A percentile compares a stretch with the other conserved stretches of the same genome.
Evolutionary conservation across 148 eudicot genomes (phyloP).

Genomic region (Camellia lanceoleosa): DNA sequence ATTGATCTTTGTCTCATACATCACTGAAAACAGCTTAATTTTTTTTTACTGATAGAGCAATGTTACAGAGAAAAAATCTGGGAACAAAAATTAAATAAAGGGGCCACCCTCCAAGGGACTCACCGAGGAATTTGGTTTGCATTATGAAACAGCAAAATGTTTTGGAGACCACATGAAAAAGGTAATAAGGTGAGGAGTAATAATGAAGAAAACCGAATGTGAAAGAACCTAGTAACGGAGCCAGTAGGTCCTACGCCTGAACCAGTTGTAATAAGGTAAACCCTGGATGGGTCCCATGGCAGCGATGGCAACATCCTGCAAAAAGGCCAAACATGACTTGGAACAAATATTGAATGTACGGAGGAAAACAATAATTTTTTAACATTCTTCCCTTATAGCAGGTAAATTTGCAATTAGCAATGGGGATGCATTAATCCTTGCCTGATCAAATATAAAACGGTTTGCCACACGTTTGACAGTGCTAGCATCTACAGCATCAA

Average conservation of each 20-base stretch:
- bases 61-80: not conserved
- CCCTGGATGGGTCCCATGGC: slow-evolving; percentile 72
- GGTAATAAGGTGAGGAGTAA: not conserved
- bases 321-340: not conserved
- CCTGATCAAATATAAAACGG: slow-evolving; percentile 76
- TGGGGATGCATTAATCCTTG: slow-evolving; percentile 18
- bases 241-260: slow-evolving; percentile 88
- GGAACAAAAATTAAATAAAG: slow-evolving; percentile 4
- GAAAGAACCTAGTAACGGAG: slow-evolving; percentile 61
- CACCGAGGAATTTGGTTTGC: not conserved
- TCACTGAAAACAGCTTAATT: slow-evolving; percentile 19
- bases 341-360: not conserved
- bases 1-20: not conserved
- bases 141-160: not conserved
- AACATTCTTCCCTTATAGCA: not conserved
- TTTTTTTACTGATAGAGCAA: slow-evolving; percentile 9
- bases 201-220: not conserved
- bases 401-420: not conserved
- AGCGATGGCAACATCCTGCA: slow-evolving; percentile 75
- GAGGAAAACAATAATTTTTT: not conserved
- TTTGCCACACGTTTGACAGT: slow-evolving; percentile 86
- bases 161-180: not conserved
- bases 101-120: not conserved
- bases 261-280: slow-evolving; percentile 95
- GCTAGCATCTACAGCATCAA: slow-evolving; percentile 83